Evolutionary conservation across 306 rosid species (phyloP), one percentile per base, ranked within the genome.

Genomic region (Inga oerstediana): DNA sequence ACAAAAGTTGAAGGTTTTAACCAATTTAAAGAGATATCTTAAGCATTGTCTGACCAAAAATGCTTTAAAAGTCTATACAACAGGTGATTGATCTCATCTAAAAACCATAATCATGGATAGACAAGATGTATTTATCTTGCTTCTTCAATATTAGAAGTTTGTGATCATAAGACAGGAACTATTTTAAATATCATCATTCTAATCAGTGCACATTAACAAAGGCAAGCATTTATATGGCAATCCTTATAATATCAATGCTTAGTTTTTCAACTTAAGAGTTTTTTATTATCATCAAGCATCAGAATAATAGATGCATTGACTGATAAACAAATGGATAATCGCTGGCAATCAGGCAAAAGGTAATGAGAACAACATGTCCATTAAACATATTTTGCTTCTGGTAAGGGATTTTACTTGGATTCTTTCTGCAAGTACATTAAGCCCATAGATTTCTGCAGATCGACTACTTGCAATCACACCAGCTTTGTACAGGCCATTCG

Each of bases 381-480:
- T 34, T 54, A 51, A 78, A 30, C 4, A 59, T 74, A 52, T 30
- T 4, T 52, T 43, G 74, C 72, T 75, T 79, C 32, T 30, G 48
- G 56, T 37, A 27, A 75, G 78, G 78, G 58, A 41, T 35, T 74
- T 85, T 86, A 89, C 94, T 66, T 91, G 94, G 88, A 91, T 87
- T 79, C 67, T 78, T 86, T 91, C 92, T 13, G 90, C 88, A 54
- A 91, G 89, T 69, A 91, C 84, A 78, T 87, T 64, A 82, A 91
- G 94, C 77, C 94, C 92, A 34, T 86, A 89, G 44, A 91, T 86
- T 78, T 82, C 81, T 44, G 92, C 94, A 27, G 92, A 92, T 86
- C 90, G 88, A 80, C 67, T 51, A 85, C 92, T 91, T 52, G 94
- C 94, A 86, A 89, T 71, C 19, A 83, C 92, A 34, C 94, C 91